These are phyloP conservation scores for Phaeosphaeriaceae sp. DNA, from an alignment of 2,329 filamentous ascomycete species.

Conservation along the genomic window DNA sequence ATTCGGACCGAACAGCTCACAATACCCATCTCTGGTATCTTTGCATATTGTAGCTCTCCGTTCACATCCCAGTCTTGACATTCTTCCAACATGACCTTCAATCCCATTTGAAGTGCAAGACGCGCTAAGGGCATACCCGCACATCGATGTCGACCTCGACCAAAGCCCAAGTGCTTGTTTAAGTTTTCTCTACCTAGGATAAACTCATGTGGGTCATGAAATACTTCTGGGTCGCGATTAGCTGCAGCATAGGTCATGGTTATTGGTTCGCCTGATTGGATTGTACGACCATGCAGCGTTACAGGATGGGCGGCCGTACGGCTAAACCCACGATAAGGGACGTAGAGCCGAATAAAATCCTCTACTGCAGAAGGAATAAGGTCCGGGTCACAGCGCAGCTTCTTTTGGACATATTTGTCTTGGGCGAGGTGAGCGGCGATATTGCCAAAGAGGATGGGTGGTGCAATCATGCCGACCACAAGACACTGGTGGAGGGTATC, in stretches of 20 bases:
- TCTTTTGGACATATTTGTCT: neutral
- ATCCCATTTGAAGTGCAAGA: neutral
- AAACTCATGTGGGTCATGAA: neutral
- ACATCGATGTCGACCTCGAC: neutral
- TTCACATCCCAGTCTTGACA: neutral
- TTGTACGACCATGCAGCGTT: neutral
- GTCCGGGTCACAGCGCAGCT: neutral
- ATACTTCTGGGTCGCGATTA: neutral
- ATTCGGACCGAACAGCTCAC: neutral
- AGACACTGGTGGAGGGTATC: neutral
- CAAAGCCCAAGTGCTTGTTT: neutral
- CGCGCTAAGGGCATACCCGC: neutral
- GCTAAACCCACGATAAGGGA: neutral
- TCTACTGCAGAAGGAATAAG: neutral
- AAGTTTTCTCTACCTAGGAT: neutral
- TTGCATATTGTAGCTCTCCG: neutral
- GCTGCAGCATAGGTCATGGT: neutral
- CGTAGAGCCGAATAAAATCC: neutral
- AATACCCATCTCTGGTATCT: conserved; percentile 1
- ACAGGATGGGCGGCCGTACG: neutral
- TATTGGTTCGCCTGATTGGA: neutral
- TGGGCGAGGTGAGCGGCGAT: neutral
- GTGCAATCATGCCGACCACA: neutral
- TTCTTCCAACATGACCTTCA: neutral
- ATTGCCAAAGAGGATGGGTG: neutral